These are phyloP conservation scores for Roridomyces roridus DNA, from an alignment of 768 basidiomycete species.

Conservation along the genomic window DNA sequence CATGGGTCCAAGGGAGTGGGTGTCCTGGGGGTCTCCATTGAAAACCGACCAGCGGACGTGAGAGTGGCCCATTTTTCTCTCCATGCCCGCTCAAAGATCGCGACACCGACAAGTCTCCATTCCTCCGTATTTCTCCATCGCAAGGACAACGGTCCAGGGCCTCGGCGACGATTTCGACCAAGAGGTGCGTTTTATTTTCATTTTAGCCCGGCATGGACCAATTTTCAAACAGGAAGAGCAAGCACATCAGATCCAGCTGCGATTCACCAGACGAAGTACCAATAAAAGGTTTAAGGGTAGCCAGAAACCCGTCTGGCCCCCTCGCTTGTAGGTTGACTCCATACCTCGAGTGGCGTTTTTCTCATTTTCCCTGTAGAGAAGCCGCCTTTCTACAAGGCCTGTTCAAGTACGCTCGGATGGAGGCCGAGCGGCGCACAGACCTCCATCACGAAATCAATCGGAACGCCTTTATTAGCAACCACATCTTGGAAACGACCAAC, in stretches of 20 bases:
- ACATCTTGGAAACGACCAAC: constrained; percentile 3
- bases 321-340: neutral
- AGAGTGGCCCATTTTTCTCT: too few relatives aligned
- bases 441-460: neutral
- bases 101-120: too few relatives aligned
- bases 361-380: neutral
- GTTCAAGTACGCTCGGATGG: neutral
- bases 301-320: constrained; percentile 9
- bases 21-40: too few relatives aligned
- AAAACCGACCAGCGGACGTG: too few relatives aligned
- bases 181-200: neutral
- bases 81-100: too few relatives aligned
- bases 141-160: neutral
- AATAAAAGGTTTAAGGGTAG: neutral
- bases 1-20: too few relatives aligned
- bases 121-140: too few relatives aligned
- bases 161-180: neutral
- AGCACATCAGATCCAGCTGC: neutral
- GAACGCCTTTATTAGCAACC: neutral
- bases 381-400: constrained; percentile 3
- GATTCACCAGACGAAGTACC: neutral
- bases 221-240: neutral
- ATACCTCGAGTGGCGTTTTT: neutral
- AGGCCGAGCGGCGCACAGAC: neutral
- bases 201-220: neutral